Percentiles rank a stretch among this genome's conserved stretches.
Evolutionary conservation across 805 yeast genomes (phyloP).

Genomic region (Wickerhamiella australiensis): DNA sequence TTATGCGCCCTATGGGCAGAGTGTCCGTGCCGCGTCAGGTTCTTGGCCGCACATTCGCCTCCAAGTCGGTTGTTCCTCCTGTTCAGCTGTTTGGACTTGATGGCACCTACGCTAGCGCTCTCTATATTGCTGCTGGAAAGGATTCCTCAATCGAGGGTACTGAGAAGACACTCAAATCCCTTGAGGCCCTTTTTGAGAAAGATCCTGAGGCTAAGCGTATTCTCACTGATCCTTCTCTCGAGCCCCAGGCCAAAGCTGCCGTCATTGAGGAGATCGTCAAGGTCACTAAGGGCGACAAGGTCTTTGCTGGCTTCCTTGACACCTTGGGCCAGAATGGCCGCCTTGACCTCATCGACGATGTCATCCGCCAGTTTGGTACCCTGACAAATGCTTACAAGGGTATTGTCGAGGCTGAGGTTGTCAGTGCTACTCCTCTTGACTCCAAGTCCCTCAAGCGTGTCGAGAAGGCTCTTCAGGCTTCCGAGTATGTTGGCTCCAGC

Average conservation of each 20-base stretch:
- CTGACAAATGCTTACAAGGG: constrained; percentile 86
- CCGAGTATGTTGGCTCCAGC: constrained; percentile 71
- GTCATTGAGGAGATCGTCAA: constrained; percentile 50
- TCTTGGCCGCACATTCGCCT: constrained; percentile 34
- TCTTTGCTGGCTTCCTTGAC: constrained; percentile 64
- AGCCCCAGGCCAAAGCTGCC: constrained; percentile 56
- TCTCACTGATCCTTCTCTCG: constrained; percentile 73
- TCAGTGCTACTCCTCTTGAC: constrained; percentile 76
- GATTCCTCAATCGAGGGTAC: constrained; percentile 64
- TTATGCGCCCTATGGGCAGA: constrained; percentile 10
- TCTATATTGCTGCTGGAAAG: constrained; percentile 83
- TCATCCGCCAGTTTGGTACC: constrained; percentile 58
- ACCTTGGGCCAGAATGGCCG: constrained; percentile 94
- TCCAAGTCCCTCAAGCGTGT: constrained; percentile 64
- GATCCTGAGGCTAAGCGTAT: constrained; percentile 54
- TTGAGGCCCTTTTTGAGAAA: constrained; percentile 42
- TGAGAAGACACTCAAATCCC: constrained; percentile 47
- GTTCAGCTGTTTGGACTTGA: constrained; percentile 90
- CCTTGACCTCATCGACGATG: constrained; percentile 51
- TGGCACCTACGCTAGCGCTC: constrained; percentile 93
- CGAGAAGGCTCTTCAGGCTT: constrained; percentile 62
- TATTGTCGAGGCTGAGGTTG: constrained; percentile 82
- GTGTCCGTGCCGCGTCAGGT: constrained; percentile 10
- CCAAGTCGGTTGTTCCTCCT: constrained; percentile 70
- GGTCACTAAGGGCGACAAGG: constrained; percentile 45